Evolutionary conservation across 83 land plant species (phyloP).

Genomic region (Diphasiastrum complanatum): DNA sequence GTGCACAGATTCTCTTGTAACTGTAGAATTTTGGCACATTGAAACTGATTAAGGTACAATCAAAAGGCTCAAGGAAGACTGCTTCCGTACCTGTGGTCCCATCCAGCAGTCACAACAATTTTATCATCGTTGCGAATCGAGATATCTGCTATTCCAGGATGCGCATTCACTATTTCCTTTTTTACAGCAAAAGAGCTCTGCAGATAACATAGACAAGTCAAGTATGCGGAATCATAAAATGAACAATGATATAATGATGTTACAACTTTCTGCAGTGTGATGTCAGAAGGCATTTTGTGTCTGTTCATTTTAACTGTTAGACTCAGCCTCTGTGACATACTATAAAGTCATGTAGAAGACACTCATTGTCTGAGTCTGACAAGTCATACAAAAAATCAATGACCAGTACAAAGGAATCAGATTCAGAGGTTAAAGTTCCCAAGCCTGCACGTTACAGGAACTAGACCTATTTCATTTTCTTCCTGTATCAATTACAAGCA

Average conservation of each 20-base stretch:
- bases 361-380: too few species aligned
- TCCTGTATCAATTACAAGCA: too few species aligned
- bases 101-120: slow-evolving; percentile 80
- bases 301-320: too few species aligned
- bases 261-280: neutral
- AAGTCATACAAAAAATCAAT: too few species aligned
- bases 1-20: neutral
- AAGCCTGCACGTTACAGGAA: too few species aligned
- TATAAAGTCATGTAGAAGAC: too few species aligned
- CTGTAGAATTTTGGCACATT: too few species aligned
- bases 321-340: too few species aligned
- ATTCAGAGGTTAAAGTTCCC: too few species aligned
- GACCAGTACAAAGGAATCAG: too few species aligned
- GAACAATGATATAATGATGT: neutral
- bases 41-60: neutral
- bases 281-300: too few species aligned
- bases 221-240: neutral
- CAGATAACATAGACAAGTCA: neutral
- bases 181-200: slow-evolving; percentile 49
- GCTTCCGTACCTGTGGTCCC: slow-evolving; percentile 66
- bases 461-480: too few species aligned
- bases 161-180: slow-evolving; percentile 53
- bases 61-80: neutral
- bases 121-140: slow-evolving; percentile 56
- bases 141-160: slow-evolving; percentile 60